Conservation (phyloP, 148 eudicot genomes). For the Persicaria tinctoria region DNA sequence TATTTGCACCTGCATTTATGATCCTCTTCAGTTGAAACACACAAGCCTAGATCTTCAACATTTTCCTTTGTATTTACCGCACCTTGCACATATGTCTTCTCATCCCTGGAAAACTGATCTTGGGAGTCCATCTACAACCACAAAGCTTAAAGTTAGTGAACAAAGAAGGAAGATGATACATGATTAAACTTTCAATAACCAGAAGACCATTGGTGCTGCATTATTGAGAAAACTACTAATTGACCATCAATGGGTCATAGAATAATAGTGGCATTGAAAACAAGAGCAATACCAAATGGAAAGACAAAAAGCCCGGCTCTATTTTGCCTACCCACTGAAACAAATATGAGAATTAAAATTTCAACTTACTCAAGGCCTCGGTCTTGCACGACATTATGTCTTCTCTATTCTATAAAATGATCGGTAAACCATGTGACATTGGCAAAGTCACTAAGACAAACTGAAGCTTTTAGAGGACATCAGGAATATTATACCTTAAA, state of each 20-base stretch:
- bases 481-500: neutral
- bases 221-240: neutral
- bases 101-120: too few relatives aligned
- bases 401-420: too few relatives aligned
- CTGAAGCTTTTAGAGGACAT: neutral
- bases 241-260: neutral
- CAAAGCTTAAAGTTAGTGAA: neutral
- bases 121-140: constrained; percentile 10
- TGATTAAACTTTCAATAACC: constrained; percentile 35
- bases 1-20: constrained; percentile 31
- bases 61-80: constrained; percentile 22
- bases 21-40: constrained; percentile 30
- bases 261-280: neutral
- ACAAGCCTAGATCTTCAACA: constrained; percentile 25
- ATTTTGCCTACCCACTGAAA: neutral
- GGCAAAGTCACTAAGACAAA: neutral
- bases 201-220: neutral
- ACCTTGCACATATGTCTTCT: too few relatives aligned
- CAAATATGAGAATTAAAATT: neutral
- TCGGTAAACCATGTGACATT: neutral
- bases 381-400: too few relatives aligned
- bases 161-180: constrained; percentile 8
- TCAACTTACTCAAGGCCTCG: neutral
- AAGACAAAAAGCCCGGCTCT: neutral
- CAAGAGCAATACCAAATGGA: neutral